Percentiles rank a stretch among this genome's conserved stretches.
Conservation (phyloP, 768 basidiomycete species). For the Auriscalpium microsporum region DNA sequence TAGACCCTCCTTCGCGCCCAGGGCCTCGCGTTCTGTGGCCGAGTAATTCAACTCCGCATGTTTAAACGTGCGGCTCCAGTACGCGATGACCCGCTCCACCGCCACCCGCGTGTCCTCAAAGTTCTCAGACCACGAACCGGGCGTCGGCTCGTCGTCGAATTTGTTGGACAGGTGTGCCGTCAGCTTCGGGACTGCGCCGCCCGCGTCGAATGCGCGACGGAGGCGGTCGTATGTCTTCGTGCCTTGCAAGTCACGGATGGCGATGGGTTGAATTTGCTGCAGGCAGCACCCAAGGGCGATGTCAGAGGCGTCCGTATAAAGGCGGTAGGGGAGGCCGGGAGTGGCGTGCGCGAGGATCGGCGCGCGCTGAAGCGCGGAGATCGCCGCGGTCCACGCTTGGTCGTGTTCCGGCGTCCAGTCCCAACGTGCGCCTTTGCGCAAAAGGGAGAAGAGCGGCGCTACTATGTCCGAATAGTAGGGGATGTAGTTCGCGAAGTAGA, state of each 20-base stretch:
- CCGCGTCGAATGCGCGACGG: slow-evolving; percentile 3
- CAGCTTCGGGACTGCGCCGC: slow-evolving; percentile 7
- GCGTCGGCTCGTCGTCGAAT: background rate
- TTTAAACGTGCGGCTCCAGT: slow-evolving; percentile 20
- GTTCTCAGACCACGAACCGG: slow-evolving; percentile 7
- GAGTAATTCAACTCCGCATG: slow-evolving; percentile 19
- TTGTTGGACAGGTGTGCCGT: slow-evolving; percentile 5
- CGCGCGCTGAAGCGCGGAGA: slow-evolving; percentile 22
- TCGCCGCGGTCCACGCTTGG: slow-evolving; percentile 22
- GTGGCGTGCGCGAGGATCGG: slow-evolving; percentile 27
- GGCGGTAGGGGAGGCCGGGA: slow-evolving; percentile 22
- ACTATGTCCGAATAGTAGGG: slow-evolving; percentile 28
- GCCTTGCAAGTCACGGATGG: slow-evolving; percentile 15
- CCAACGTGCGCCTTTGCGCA: slow-evolving; percentile 21
- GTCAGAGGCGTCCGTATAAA: slow-evolving; percentile 28
- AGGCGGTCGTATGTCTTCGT: slow-evolving; percentile 17
- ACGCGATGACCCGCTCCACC: slow-evolving; percentile 20
- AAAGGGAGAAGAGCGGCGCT: slow-evolving; percentile 24
- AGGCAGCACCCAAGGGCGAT: slow-evolving; percentile 14
- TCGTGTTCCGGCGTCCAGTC: slow-evolving; percentile 18
- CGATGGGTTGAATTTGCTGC: slow-evolving; percentile 20
- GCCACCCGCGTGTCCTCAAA: slow-evolving; percentile 17
- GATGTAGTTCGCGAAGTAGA: slow-evolving; percentile 30
- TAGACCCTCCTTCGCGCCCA: slow-evolving; percentile 17
- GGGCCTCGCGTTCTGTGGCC: slow-evolving; percentile 18